Evolutionary conservation across 805 yeast species (phyloP).

Genomic region (Saccharomyces kudriavzevii): DNA sequence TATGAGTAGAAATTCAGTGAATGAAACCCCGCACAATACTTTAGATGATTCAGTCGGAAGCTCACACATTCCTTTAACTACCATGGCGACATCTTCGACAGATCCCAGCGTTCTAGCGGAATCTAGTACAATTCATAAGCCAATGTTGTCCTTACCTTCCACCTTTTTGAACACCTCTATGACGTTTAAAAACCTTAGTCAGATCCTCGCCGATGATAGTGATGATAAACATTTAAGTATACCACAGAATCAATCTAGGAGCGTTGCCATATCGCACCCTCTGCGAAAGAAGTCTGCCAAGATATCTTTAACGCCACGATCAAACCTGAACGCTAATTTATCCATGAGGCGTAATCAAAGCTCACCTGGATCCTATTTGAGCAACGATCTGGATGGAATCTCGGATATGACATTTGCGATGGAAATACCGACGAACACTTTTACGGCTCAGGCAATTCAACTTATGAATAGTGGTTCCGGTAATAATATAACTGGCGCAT

Average conservation of each 20-base stretch:
- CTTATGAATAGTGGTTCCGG: constrained; percentile 13
- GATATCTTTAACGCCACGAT: constrained; percentile 7
- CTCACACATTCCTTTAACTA: constrained; percentile 3
- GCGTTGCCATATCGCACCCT: constrained; percentile 2
- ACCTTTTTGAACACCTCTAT: constrained; percentile 17
- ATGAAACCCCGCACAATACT: not conserved
- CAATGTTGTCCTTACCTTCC: constrained; percentile 18
- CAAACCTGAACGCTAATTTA: constrained; percentile 1
- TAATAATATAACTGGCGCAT: constrained; percentile 1
- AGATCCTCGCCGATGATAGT: constrained; percentile 12
- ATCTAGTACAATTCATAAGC: constrained; percentile 21
- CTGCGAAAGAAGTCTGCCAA: constrained; percentile 14
- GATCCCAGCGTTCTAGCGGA: constrained; percentile 22
- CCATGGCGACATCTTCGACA: constrained; percentile 1
- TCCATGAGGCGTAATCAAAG: not conserved
- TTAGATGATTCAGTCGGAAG: not conserved
- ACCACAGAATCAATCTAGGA: not conserved
- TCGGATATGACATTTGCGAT: constrained; percentile 26
- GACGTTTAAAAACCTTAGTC: constrained; percentile 24
- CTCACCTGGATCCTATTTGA: constrained; percentile 5
- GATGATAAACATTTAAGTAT: not conserved
- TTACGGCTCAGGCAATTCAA: constrained; percentile 27
- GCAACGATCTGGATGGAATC: constrained; percentile 10
- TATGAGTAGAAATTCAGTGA: not conserved
- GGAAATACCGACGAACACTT: constrained; percentile 24